These are phyloP conservation scores for Solanum hybrid DNA, from an alignment of 305 asterid species.

Conservation along the genomic window DNA sequence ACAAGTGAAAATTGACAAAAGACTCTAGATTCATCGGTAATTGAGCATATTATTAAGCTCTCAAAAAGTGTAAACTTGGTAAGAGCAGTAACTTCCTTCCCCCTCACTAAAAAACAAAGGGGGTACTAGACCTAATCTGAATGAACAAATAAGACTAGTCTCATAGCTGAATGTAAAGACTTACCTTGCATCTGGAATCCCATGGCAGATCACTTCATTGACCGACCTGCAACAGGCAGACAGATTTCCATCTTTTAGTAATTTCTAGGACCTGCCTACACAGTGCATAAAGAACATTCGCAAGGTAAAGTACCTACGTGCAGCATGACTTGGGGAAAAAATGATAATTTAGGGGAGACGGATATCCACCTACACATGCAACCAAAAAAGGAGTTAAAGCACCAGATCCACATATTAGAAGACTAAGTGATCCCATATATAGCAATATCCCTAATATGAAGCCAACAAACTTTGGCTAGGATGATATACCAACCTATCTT, in stretches of 20 bases:
- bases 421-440: background rate
- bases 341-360: constrained; percentile 90
- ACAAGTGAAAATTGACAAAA: background rate
- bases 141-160: background rate
- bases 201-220: constrained; percentile 97
- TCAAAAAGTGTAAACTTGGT: background rate
- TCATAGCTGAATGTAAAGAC: constrained; percentile 10
- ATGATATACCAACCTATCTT: background rate
- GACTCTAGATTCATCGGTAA: background rate
- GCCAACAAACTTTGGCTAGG: background rate
- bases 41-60: background rate
- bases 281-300: constrained; percentile 13
- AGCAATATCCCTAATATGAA: background rate
- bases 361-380: constrained; percentile 81
- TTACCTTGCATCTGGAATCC: constrained; percentile 99
- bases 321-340: constrained; percentile 99
- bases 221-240: constrained; percentile 63
- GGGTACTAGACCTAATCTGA: background rate
- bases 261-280: constrained; percentile 4
- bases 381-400: constrained; percentile 1
- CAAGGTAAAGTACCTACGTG: constrained; percentile 78
- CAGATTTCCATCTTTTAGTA: constrained; percentile 11
- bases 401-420: background rate
- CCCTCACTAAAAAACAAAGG: background rate
- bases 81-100: background rate